These are phyloP conservation scores for Suhomyces wounanorum DNA, from an alignment of 1,139 yeast species.

Conservation along the genomic window DNA sequence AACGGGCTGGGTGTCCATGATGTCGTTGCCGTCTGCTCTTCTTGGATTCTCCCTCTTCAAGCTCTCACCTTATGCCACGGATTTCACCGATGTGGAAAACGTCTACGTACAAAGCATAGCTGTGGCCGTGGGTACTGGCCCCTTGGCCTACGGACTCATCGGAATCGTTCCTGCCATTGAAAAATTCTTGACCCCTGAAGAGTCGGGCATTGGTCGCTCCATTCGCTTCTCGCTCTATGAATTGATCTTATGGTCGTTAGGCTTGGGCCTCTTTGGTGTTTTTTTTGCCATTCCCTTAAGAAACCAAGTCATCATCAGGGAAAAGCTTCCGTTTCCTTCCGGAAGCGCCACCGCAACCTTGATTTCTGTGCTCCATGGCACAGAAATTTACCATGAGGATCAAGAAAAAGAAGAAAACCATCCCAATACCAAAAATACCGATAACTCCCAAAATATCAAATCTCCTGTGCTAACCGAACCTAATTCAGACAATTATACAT, in stretches of 20 bases:
- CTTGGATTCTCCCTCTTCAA: slow-evolving; percentile 83
- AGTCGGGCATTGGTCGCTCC: slow-evolving; percentile 61
- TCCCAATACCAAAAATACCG: background rate
- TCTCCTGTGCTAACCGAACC: background rate
- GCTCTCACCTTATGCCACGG: slow-evolving; percentile 44
- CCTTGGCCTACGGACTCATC: slow-evolving; percentile 89
- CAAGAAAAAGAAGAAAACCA: slow-evolving; percentile 4
- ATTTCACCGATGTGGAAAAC: slow-evolving; percentile 87
- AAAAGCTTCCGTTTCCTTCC: slow-evolving; percentile 88
- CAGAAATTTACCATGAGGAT: slow-evolving; percentile 46
- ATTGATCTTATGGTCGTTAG: slow-evolving; percentile 77
- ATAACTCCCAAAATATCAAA: background rate
- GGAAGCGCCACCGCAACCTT: slow-evolving; percentile 96
- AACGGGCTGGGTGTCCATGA: slow-evolving; percentile 99
- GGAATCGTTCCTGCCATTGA: slow-evolving; percentile 98
- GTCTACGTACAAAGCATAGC: slow-evolving; percentile 91
- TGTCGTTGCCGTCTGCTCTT: slow-evolving; percentile 95
- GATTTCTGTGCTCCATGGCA: slow-evolving; percentile 81
- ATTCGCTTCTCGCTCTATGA: slow-evolving; percentile 47
- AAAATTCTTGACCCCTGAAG: slow-evolving; percentile 75
- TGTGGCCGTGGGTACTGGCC: slow-evolving; percentile 97
- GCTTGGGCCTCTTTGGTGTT: slow-evolving; percentile 90
- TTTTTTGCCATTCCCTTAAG: slow-evolving; percentile 91
- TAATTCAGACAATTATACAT: slow-evolving; percentile 12
- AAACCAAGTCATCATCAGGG: slow-evolving; percentile 79